These are phyloP conservation scores for Platismatia glauca DNA, from an alignment of 495 filamentous ascomycete species.

Conservation along the genomic window DNA sequence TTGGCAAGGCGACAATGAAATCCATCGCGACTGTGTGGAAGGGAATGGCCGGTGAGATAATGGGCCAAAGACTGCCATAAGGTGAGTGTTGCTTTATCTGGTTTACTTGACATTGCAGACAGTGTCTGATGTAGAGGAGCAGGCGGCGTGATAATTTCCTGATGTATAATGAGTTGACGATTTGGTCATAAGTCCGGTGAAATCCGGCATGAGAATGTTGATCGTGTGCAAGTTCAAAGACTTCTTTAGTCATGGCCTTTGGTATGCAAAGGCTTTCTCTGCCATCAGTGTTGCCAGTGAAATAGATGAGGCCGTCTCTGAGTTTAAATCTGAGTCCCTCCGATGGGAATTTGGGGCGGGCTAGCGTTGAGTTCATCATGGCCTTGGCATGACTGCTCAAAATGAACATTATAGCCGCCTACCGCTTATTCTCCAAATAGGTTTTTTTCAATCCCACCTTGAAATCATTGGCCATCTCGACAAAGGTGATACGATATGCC, in stretches of 20 bases:
- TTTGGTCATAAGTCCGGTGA: slow-evolving; percentile 6
- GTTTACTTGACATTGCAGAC: slow-evolving; percentile 6
- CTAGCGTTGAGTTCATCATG: no score
- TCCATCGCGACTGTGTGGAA: slow-evolving; percentile 18
- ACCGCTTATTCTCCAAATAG: no score
- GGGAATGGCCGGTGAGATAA: neutral
- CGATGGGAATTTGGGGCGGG: no score
- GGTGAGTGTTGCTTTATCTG: slow-evolving; percentile 3
- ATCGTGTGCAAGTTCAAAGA: slow-evolving; percentile 14
- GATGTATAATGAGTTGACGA: slow-evolving; percentile 4
- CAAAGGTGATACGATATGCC: neutral
- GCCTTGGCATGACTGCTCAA: no score
- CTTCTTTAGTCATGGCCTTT: neutral
- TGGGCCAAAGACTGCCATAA: slow-evolving; percentile 9
- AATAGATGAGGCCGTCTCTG: slow-evolving; percentile 3
- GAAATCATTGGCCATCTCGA: slow-evolving; percentile 8
- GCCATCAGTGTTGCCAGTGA: neutral
- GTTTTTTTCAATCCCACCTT: neutral
- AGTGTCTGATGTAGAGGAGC: slow-evolving; percentile 14
- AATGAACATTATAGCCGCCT: no score
- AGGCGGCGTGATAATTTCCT: neutral
- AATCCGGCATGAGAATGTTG: slow-evolving; percentile 3
- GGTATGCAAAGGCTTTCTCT: slow-evolving; percentile 10
- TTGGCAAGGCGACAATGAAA: slow-evolving; percentile 12
- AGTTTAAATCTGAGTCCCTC: no score